Conservation (phyloP, 2,329 filamentous ascomycete species). For the Penicillium sp. region DNA sequence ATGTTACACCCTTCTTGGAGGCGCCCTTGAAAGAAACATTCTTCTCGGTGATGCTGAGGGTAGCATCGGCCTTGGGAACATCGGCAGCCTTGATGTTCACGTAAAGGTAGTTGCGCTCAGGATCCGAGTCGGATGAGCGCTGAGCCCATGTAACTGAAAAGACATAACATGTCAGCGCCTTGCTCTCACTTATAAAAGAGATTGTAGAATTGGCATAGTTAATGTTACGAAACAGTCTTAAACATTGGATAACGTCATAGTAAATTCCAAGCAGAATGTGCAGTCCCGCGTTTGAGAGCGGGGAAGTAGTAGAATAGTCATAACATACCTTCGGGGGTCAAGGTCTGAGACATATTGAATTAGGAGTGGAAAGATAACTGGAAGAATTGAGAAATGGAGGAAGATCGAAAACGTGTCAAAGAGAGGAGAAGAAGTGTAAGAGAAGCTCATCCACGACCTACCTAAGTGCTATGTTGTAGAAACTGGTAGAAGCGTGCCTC, state of each 20-base stretch:
- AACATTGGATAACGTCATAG: constrained; percentile 13
- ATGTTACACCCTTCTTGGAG: constrained; percentile 78
- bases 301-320: constrained; percentile 26
- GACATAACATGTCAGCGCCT: constrained; percentile 10
- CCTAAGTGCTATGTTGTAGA: constrained; percentile 25
- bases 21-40: constrained; percentile 72
- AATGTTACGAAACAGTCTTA: neutral
- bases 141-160: constrained; percentile 90
- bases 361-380: constrained; percentile 3
- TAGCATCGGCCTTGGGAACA: constrained; percentile 63
- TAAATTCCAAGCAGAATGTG: constrained; percentile 18
- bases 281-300: constrained; percentile 15
- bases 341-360: constrained; percentile 22
- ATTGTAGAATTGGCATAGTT: neutral
- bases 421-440: constrained; percentile 16
- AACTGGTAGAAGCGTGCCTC: constrained; percentile 36
- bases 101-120: constrained; percentile 88
- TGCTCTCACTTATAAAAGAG: neutral
- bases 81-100: constrained; percentile 85
- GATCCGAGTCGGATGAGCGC: constrained; percentile 71
- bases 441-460: constrained; percentile 20
- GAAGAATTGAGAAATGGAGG: constrained; percentile 1
- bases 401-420: constrained; percentile 7
- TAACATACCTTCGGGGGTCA: constrained; percentile 42
- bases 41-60: constrained; percentile 73